A percentile compares a stretch with the other conserved stretches of the same genome.
Conservation (phyloP, 2,329 filamentous ascomycete species). For the Hypoxylon sp. region DNA sequence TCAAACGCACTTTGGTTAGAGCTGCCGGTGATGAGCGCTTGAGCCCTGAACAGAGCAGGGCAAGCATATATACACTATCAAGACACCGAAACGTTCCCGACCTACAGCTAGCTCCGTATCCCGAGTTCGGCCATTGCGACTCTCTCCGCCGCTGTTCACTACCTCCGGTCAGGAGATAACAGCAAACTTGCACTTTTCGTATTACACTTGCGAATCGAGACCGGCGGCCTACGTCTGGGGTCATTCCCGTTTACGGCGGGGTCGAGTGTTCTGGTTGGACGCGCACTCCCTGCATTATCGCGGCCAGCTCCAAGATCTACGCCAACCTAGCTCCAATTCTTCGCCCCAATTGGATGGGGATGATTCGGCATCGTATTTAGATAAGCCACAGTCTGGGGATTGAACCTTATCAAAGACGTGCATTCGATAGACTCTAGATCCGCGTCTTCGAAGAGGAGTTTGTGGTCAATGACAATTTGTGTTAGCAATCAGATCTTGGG, state of each 20-base stretch:
- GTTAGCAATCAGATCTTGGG: slow-evolving; percentile 2
- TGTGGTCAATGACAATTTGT: slow-evolving; percentile 5
- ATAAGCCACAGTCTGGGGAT: slow-evolving; percentile 42
- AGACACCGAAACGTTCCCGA: slow-evolving; percentile 3
- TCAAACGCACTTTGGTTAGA: neutral
- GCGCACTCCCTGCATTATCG: slow-evolving; percentile 38
- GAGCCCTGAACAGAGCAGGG: neutral
- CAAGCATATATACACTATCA: slow-evolving; percentile 17
- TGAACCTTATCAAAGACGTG: slow-evolving; percentile 14
- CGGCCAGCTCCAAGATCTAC: slow-evolving; percentile 29
- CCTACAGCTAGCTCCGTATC: slow-evolving; percentile 21
- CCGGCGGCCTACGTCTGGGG: slow-evolving; percentile 10
- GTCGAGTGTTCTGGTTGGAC: slow-evolving; percentile 38
- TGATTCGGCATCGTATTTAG: slow-evolving; percentile 40
- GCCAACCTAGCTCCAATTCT: slow-evolving; percentile 20
- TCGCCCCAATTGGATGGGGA: slow-evolving; percentile 34
- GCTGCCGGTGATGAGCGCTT: neutral
- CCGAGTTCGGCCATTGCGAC: slow-evolving; percentile 40
- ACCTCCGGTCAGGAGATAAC: slow-evolving; percentile 46
- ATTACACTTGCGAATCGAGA: slow-evolving; percentile 22
- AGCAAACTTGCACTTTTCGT: slow-evolving; percentile 21
- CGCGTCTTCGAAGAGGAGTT: slow-evolving; percentile 14
- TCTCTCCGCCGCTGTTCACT: slow-evolving; percentile 15
- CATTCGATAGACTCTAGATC: slow-evolving; percentile 22
- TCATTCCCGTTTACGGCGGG: slow-evolving; percentile 41